A percentile compares a stretch with the other conserved stretches of the same genome.
phyloP scores from a whole-genome alignment of 768 basidiomycete species.

The Steccherinum ochraceum region DNA sequence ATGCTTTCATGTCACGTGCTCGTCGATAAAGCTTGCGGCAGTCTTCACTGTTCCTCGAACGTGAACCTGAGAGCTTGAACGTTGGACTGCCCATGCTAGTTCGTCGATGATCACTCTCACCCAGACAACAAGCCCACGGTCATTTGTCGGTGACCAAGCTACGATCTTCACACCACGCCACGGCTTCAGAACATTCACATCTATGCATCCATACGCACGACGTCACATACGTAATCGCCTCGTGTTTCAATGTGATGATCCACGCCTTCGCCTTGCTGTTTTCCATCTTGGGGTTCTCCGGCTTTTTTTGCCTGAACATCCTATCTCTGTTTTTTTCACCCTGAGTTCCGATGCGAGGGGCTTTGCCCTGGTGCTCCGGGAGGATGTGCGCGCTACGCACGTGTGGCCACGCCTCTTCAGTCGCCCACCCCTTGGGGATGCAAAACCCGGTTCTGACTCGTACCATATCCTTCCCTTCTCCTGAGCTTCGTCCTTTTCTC shows the following conservation, averaged over 20 bases:
- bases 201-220: too few relatives aligned
- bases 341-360: not conserved
- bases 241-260: not conserved
- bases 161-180: too few relatives aligned
- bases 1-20: too few relatives aligned
- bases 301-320: not conserved
- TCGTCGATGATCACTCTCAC: too few relatives aligned
- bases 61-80: too few relatives aligned
- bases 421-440: not conserved
- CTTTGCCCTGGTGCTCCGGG: not conserved
- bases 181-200: too few relatives aligned
- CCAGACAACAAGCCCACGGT: too few relatives aligned
- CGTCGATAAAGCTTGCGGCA: too few relatives aligned
- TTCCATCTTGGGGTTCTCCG: not conserved
- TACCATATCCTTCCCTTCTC: conserved; percentile 12
- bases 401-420: not conserved
- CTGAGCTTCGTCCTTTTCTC: conserved; percentile 3
- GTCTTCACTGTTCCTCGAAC: too few relatives aligned
- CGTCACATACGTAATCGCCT: not conserved
- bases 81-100: too few relatives aligned
- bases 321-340: not conserved
- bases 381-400: not conserved
- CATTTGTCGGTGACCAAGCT: too few relatives aligned
- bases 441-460: conserved; percentile 14
- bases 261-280: not conserved